Evolutionary conservation across 2,329 filamentous ascomycete species (phyloP).

Genomic region (Fonsecaea nubica): DNA sequence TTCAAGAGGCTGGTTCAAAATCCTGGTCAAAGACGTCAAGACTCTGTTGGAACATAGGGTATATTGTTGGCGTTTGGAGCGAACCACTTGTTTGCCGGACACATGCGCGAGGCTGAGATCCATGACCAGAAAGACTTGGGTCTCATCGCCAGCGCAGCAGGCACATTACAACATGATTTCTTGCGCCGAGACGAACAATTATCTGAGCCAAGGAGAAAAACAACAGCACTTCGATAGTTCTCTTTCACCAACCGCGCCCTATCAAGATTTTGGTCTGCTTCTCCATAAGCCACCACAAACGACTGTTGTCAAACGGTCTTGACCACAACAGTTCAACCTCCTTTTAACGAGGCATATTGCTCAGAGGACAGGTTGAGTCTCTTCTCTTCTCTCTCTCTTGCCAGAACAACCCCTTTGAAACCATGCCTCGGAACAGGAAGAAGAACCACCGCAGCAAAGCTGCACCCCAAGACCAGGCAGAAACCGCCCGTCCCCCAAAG

Average conservation of each 20-base stretch:
- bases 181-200: not conserved
- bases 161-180: conserved; percentile 4
- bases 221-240: not conserved
- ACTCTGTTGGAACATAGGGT: not conserved
- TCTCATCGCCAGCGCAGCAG: not conserved
- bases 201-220: not conserved
- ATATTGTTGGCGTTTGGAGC: not conserved
- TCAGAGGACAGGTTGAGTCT: not conserved
- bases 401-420: not conserved
- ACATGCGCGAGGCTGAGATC: conserved; percentile 1
- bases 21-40: not conserved
- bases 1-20: not conserved
- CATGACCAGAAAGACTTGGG: not conserved
- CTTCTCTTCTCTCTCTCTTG: not conserved
- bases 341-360: not conserved
- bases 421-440: conserved; percentile 18
- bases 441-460: conserved; percentile 11
- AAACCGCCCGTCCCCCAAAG: conserved; percentile 1
- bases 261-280: not conserved
- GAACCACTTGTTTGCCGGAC: not conserved
- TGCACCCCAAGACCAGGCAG: not conserved
- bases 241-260: not conserved
- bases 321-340: not conserved
- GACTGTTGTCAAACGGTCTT: not conserved
- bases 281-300: not conserved